phyloP scores from a whole-genome alignment of 371 early-diverging fungal species.

The Haplosporangium sp. region DNA sequence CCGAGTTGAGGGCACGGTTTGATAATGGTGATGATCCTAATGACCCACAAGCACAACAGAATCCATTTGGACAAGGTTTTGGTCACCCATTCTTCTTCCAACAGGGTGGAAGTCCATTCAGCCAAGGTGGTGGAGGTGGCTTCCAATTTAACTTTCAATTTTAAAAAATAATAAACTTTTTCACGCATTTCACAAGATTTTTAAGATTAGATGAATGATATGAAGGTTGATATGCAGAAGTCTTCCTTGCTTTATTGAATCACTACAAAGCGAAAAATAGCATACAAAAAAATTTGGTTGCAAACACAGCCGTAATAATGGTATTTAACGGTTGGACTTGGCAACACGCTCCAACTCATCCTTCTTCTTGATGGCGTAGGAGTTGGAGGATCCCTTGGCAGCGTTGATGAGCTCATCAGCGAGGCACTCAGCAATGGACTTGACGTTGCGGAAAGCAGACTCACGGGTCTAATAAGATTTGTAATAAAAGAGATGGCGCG shows the following conservation, averaged over 20 bases:
- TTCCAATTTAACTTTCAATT: slow-evolving; percentile 58
- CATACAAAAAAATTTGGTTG: slow-evolving; percentile 14
- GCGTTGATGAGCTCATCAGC: slow-evolving; percentile 99
- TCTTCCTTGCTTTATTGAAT: slow-evolving; percentile 26
- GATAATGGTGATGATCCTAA: slow-evolving; percentile 96
- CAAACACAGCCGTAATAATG: background rate
- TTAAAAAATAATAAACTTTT: background rate
- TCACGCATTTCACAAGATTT: background rate
- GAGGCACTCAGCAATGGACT: slow-evolving; percentile 99
- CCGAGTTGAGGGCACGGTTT: slow-evolving; percentile 76
- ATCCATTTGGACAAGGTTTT: slow-evolving; percentile 71
- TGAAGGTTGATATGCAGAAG: background rate
- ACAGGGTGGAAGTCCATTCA: slow-evolving; percentile 65
- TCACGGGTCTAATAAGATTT: slow-evolving; percentile 58
- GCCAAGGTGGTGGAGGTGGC: slow-evolving; percentile 57
- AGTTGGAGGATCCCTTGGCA: slow-evolving; percentile 98
- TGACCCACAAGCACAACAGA: slow-evolving; percentile 76
- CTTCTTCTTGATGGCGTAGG: slow-evolving; percentile 99
- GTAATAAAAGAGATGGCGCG: background rate
- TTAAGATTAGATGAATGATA: background rate
- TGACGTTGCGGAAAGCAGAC: slow-evolving; percentile 92
- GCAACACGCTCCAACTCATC: slow-evolving; percentile 99
- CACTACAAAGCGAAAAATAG: slow-evolving; percentile 22
- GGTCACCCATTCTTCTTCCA: slow-evolving; percentile 69
- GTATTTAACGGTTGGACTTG: slow-evolving; percentile 88